Evolutionary conservation across 2,329 filamentous ascomycete genomes (phyloP), one percentile per base, ranked within the genome.

Genomic region (Aspergillus pseudoglaucus): DNA sequence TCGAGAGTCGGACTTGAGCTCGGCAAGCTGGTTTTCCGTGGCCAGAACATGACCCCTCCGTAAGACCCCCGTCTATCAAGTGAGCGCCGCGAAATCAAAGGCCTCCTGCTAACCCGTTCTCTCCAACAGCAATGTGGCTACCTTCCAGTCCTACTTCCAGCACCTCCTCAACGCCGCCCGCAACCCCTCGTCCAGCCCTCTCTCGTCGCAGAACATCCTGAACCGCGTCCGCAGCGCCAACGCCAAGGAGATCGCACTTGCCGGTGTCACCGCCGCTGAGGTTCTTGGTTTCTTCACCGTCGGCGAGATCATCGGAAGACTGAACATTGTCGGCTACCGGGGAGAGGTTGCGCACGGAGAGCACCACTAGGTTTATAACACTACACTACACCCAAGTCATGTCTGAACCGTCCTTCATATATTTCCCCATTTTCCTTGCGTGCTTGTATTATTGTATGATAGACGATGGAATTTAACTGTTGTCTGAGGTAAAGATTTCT

Each of bases 201-300:
- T 80, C 58, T 73, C 81, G 58, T 78, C 84, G 49, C 68, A 74
- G 61, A 67, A 69, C 54, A 61, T 81, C 57, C 64, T 85, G 55
- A 71, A 74, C 59, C 75, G 75, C 58, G 68, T 87, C 64, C 83
- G 87, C 67, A 87, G 83, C 74, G 62, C 93, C 62, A 85, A 82
- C 70, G 76, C 74, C 57, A 78, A 82, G 59, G 85, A 95, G 71
- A 68, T 91, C 59, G 79, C 80, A 47, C 73, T 85, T 46, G 85
- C 80, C 51, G 88, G 87, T 60, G 87, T 98, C 51, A 76, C 96
- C 53, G 73, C 79, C 42, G 90, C 90, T 48, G 91, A 98, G 76
- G 80, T 89, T 44, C 74, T 98, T 58, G 93, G 93, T 53, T 98
- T 98, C 82, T 98, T 97, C 81, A 94, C 90, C 53, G 82, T 97